Conservation (phyloP, 2,329 filamentous ascomycete species). For the Lasiodiplodia gonubiensis region DNA sequence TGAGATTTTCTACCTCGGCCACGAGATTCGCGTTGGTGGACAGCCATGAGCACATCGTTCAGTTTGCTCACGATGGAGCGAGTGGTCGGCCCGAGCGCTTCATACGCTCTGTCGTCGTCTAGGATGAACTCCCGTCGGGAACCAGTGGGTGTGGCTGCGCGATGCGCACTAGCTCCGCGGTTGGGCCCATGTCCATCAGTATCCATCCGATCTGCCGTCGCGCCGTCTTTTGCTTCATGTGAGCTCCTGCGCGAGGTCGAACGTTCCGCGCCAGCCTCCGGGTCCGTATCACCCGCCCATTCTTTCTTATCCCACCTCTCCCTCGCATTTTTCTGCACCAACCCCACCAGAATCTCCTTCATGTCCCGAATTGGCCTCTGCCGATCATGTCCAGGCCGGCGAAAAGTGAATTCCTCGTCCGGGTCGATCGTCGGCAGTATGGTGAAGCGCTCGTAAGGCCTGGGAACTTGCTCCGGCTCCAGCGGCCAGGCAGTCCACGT, state of each 20-base stretch:
- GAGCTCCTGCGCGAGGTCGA: not conserved
- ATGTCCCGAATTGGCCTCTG: conserved; percentile 65
- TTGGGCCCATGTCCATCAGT: not conserved
- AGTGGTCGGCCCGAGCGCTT: conserved; percentile 70
- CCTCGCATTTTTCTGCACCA: conserved; percentile 71
- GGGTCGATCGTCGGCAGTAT: conserved; percentile 46
- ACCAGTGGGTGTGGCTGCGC: conserved; percentile 14
- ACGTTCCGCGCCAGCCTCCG: conserved; percentile 28
- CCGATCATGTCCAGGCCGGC: conserved; percentile 46
- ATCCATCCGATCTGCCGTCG: conserved; percentile 2
- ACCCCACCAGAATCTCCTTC: conserved; percentile 72
- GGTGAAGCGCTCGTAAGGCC: conserved; percentile 57
- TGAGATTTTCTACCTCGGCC: conserved; percentile 30
- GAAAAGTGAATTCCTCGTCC: conserved; percentile 59
- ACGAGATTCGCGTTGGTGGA: conserved; percentile 66
- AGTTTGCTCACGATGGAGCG: conserved; percentile 73
- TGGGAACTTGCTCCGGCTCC: conserved; percentile 65
- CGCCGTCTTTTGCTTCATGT: conserved; percentile 31
- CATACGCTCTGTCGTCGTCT: conserved; percentile 72
- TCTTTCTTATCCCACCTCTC: conserved; percentile 58
- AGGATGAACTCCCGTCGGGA: conserved; percentile 62
- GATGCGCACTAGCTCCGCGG: not conserved
- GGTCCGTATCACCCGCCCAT: conserved; percentile 38
- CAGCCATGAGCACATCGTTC: conserved; percentile 70
- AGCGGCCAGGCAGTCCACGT: conserved; percentile 89